These are phyloP conservation scores for Hortaea sp. DNA, from an alignment of 2,329 filamentous ascomycete species.

Conservation along the genomic window DNA sequence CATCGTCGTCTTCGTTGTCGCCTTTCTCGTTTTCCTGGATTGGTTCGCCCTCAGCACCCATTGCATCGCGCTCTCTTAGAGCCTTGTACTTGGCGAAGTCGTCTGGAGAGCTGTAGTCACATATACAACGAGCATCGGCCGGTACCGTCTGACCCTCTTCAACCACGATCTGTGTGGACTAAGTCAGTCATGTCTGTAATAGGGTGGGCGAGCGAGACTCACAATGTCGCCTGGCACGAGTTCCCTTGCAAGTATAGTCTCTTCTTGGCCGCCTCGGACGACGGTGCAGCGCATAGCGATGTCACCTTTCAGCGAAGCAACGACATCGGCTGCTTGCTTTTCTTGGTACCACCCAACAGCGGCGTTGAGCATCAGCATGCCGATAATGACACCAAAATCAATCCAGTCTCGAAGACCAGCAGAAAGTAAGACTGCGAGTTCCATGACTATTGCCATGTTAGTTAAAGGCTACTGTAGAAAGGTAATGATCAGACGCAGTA, in stretches of 20 bases:
- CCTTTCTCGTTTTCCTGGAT: conserved; percentile 52
- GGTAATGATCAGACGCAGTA: conserved; percentile 15
- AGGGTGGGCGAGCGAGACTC: background rate
- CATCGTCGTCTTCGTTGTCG: conserved; percentile 46
- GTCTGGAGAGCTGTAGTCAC: conserved; percentile 58
- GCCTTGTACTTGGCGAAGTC: conserved; percentile 58
- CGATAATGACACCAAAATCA: conserved; percentile 68
- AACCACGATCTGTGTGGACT: conserved; percentile 35
- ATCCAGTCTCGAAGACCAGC: conserved; percentile 68
- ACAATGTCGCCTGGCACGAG: conserved; percentile 68
- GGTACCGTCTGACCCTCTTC: conserved; percentile 64
- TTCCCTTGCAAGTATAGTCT: conserved; percentile 62
- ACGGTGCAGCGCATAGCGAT: conserved; percentile 65
- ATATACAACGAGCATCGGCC: conserved; percentile 61
- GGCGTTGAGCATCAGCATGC: conserved; percentile 65
- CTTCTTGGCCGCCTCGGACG: conserved; percentile 56
- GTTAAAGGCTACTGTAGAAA: conserved; percentile 1
- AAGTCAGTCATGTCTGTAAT: background rate
- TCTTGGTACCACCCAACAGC: conserved; percentile 72
- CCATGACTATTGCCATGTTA: conserved; percentile 50
- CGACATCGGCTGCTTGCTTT: conserved; percentile 69
- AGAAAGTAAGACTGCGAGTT: conserved; percentile 63
- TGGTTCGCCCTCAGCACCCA: conserved; percentile 47
- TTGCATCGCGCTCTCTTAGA: conserved; percentile 44
- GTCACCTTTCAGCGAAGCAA: conserved; percentile 64